phyloP scores from a whole-genome alignment of 306 rosid species.

The Quercus agrifolia region DNA sequence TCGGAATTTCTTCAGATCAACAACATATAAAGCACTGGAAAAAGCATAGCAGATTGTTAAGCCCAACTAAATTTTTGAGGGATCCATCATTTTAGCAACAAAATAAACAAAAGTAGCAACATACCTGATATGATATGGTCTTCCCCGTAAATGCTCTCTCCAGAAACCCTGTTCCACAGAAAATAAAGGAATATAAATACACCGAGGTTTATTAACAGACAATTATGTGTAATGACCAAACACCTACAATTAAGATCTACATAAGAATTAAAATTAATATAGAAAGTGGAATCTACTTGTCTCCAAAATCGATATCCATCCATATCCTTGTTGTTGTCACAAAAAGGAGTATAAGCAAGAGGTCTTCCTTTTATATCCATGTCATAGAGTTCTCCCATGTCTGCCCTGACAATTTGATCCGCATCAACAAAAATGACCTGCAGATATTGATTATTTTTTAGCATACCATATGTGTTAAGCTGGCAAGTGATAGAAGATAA shows the following conservation, averaged over 20 bases:
- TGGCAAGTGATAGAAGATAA: slow-evolving; percentile 14
- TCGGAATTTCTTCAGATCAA: slow-evolving; percentile 88
- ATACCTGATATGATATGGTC: slow-evolving; percentile 89
- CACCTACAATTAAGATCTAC: slow-evolving; percentile 4
- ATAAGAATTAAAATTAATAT: background rate
- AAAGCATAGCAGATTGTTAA: slow-evolving; percentile 13
- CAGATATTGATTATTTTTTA: slow-evolving; percentile 31
- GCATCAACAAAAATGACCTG: slow-evolving; percentile 99
- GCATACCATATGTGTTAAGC: background rate
- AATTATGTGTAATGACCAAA: background rate
- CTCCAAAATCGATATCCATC: slow-evolving; percentile 99
- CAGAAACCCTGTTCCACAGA: slow-evolving; percentile 77
- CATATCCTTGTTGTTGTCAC: slow-evolving; percentile 98
- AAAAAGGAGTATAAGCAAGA: slow-evolving; percentile 94
- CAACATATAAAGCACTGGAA: slow-evolving; percentile 93
- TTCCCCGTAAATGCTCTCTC: slow-evolving; percentile 96
- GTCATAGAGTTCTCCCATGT: slow-evolving; percentile 99
- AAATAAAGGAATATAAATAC: slow-evolving; percentile 16
- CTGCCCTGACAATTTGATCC: slow-evolving; percentile 89
- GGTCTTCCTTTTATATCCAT: slow-evolving; percentile 95
- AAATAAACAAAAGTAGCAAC: slow-evolving; percentile 13
- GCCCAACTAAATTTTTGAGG: background rate
- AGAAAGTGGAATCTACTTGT: slow-evolving; percentile 58
- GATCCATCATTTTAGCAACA: slow-evolving; percentile 14
- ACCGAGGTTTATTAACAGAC: background rate